Base-by-base conservation (phyloP, 352 stramenopile genomes). In the Globisporangium iwayamae region DNA sequence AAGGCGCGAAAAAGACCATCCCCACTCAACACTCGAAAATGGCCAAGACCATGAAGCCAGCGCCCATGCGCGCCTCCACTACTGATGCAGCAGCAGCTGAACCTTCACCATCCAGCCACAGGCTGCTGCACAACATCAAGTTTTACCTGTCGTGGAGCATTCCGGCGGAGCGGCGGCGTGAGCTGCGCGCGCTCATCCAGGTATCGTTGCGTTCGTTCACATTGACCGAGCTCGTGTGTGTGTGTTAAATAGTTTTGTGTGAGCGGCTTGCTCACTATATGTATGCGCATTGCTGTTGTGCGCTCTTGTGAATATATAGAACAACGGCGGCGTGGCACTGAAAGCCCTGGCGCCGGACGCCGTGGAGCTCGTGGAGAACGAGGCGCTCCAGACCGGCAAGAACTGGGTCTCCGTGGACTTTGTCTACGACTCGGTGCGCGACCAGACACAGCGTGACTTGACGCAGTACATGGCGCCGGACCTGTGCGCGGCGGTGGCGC, bases 381-480 rank as follows among this genome's bases (percentile, higher is more conserved):
- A 69, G 3, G 45, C 64, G 28, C 64, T 89, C 34, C 52, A 70
- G 57, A 46, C 55, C 13, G 60, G 56, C 1, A 56, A 68, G 25
- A 16, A 76, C 52, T 79, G 71, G 76, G 70, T 91, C 30, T 67
- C 80, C 6, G 65, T 62, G 7, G 71, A 78, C 18, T 89, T 86
- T 56, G 60, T 91, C 34, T 67, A 73, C 50, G 72, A 89, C 61
- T 85, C 72, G 32, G 61, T 85, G 56, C 67, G 64, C 22, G 69
- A 66, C 45, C 66, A 67, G 11, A 47, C 63, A 46, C 62, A 83
- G 54, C 73, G 76, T 43, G 54, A 78, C 28, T 20, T 76, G 1
- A 14, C 13, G 2, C 34, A 78, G 25, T 89, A 89, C 68, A 76
- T 76, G 56, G 67, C 64, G 25, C 51, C 56, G 30, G 7, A 36